Evolutionary conservation across 768 basidiomycete genomes (phyloP), one percentile per base, ranked within the genome.

Genomic region (Hypholoma fasciculare): DNA sequence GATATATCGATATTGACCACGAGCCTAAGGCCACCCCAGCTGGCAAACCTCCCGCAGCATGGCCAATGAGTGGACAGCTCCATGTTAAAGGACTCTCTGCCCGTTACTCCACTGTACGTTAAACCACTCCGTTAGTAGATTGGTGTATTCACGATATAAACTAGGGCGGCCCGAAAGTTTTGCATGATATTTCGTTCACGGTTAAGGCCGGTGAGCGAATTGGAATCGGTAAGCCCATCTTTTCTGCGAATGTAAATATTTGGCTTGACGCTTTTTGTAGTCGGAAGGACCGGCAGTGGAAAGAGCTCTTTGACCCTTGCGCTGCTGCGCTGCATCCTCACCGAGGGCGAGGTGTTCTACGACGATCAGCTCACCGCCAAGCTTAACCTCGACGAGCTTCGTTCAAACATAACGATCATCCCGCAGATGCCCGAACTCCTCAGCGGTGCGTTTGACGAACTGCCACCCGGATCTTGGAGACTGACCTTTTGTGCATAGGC

Each of bases 1-100:
- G 66, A 0, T 88, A 85, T 65, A 65, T 87, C 17, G 66, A 74
- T 23, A 85, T 87, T 58, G 85, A 87, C 40, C 82, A 84, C 54
- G 86, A 89, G 65, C 77, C 78, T 1, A 69, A 73, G 56, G 55
- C 75, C 1, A 74, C 75, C 0, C 60, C 68, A 13, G 62, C 66
- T 7, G 82, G 82, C 19, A 71, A 72, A 26, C 88, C 87, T 1
- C 86, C 88, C 0, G 87, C 87, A 2, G 78, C 84, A 52, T 90
- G 88, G 87, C 87, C 88, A 0, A 74, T 81, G 3, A 82, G 79
- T 19, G 87, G 87, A 7, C 72, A 78, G 17, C 74, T 89, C 34
- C 71, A 73, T 3, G 81, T 83, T 2, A 80, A 86, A 44, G 78
- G 80, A 19, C 71, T 88, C 1, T 82, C 78, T 13, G 86, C 86